These are phyloP conservation scores for Jaapia argillacea DNA, from an alignment of 768 basidiomycete species.

Conservation along the genomic window DNA sequence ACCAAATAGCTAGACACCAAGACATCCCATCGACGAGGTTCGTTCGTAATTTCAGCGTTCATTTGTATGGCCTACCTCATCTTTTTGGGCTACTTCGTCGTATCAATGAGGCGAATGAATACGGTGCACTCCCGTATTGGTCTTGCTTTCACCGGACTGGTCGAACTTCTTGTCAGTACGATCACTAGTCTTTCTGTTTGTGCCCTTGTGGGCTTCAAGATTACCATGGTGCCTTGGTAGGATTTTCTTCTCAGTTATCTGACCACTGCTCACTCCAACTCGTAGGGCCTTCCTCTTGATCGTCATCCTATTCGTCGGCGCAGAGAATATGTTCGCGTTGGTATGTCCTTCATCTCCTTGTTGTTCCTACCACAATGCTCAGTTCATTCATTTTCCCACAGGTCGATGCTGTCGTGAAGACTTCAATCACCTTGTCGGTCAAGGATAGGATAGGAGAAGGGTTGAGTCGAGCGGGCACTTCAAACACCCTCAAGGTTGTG, in stretches of 20 bases:
- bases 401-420: slow-evolving; percentile 81
- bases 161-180: slow-evolving; percentile 87
- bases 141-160: slow-evolving; percentile 85
- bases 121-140: slow-evolving; percentile 88
- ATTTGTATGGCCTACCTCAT: slow-evolving; percentile 69
- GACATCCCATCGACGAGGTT: slow-evolving; percentile 16
- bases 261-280: not conserved
- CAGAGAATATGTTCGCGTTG: slow-evolving; percentile 95
- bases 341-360: slow-evolving; percentile 31
- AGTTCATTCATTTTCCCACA: slow-evolving; percentile 22
- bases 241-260: slow-evolving; percentile 14
- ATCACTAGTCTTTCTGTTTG: slow-evolving; percentile 91
- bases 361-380: slow-evolving; percentile 14
- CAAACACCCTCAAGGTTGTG: slow-evolving; percentile 87
- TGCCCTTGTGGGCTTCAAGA: slow-evolving; percentile 78
- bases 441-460: slow-evolving; percentile 90
- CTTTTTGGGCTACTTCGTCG: slow-evolving; percentile 67
- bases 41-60: slow-evolving; percentile 58
- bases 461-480: slow-evolving; percentile 80
- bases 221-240: slow-evolving; percentile 86
- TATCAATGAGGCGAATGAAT: slow-evolving; percentile 67
- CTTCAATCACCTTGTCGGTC: slow-evolving; percentile 78
- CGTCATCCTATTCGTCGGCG: slow-evolving; percentile 90
- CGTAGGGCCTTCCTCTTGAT: slow-evolving; percentile 82
- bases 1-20: slow-evolving; percentile 14